Evolutionary conservation across 768 basidiomycete species (phyloP).

Genomic region (Leucocoprinus birnbaumii): DNA sequence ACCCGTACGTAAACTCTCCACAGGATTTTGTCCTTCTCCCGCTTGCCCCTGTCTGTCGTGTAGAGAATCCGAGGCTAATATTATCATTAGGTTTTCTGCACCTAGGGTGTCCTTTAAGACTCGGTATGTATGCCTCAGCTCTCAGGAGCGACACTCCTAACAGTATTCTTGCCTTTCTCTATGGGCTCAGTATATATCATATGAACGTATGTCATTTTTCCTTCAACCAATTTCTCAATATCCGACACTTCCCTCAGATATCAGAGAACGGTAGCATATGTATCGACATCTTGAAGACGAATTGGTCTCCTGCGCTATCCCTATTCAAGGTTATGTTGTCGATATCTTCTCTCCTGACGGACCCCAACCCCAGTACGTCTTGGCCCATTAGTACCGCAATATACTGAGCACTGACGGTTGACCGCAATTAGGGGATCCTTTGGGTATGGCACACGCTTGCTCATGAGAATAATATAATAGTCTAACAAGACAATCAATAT

Average conservation of each 20-base stretch:
- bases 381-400: not conserved
- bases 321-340: constrained; percentile 95
- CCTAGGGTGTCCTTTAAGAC: constrained; percentile 77
- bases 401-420: constrained; percentile 7
- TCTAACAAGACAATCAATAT: not conserved
- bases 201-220: constrained; percentile 58
- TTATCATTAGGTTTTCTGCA: constrained; percentile 61
- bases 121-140: constrained; percentile 38
- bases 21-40: not conserved
- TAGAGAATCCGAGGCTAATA: not conserved
- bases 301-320: constrained; percentile 93
- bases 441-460: constrained; percentile 41
- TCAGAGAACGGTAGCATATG: constrained; percentile 77
- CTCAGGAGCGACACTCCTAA: not conserved
- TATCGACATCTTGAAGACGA: constrained; percentile 89
- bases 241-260: constrained; percentile 37
- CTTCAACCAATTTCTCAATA: not conserved
- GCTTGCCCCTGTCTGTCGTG: not conserved
- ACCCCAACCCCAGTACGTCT: constrained; percentile 86
- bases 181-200: constrained; percentile 67
- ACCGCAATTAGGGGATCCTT: constrained; percentile 54
- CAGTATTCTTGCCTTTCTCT: not conserved
- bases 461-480: not conserved
- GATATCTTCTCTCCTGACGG: constrained; percentile 87
- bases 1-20: constrained; percentile 57